phyloP scores from a whole-genome alignment of 2,329 filamentous ascomycete genomes.

The Parasarocladium wereldwijsianum region DNA sequence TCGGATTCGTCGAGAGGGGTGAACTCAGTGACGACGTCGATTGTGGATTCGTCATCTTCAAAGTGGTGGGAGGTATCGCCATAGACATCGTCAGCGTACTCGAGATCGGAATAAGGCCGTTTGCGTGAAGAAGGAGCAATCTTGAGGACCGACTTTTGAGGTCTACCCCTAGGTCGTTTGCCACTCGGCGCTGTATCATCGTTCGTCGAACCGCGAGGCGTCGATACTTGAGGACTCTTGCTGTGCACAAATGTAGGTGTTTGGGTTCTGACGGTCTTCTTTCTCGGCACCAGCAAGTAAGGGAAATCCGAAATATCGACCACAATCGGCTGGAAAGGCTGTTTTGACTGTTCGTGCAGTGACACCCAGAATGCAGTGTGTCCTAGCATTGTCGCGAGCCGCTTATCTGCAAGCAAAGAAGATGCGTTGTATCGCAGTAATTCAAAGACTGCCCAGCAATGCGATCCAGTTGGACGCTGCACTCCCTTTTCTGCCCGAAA shows the following conservation, averaged over 20 bases:
- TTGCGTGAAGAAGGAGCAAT: constrained; percentile 27
- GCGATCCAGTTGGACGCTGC: constrained; percentile 14
- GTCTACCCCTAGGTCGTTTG: constrained; percentile 17
- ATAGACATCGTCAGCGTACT: no score
- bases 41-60: constrained; percentile 13
- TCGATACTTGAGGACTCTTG: constrained; percentile 4
- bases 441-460: constrained; percentile 25
- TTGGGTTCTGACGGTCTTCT: constrained; percentile 4
- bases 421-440: constrained; percentile 29
- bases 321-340: constrained; percentile 13
- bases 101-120: constrained; percentile 22
- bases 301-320: constrained; percentile 16
- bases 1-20: no score
- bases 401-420: constrained; percentile 21
- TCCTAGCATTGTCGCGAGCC: constrained; percentile 16
- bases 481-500: constrained; percentile 7
- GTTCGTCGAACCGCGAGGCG: not conserved
- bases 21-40: no score
- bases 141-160: constrained; percentile 30
- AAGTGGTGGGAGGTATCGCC: constrained; percentile 22
- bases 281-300: constrained; percentile 11
- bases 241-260: not conserved
- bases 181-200: constrained; percentile 5
- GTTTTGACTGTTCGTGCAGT: constrained; percentile 15
- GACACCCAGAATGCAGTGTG: constrained; percentile 19